Conservation (phyloP, 805 yeast species). For the Jamesozyma spencerorum region DNA sequence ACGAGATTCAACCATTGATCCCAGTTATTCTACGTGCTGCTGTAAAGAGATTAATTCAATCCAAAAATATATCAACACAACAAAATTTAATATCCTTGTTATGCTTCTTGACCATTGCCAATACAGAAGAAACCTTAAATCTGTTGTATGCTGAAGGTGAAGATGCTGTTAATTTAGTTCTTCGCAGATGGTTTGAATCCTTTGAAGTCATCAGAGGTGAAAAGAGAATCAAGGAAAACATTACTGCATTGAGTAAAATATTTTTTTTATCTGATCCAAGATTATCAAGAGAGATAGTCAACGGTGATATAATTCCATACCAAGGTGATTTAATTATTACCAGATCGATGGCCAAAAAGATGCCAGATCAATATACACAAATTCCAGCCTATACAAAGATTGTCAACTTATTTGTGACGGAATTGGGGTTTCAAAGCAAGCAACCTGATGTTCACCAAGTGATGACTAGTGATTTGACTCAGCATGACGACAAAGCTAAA, state of each 20-base stretch:
- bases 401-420: conserved; percentile 58
- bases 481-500: conserved; percentile 7
- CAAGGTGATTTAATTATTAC: conserved; percentile 61
- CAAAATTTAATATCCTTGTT: conserved; percentile 72
- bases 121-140: conserved; percentile 54
- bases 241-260: conserved; percentile 63
- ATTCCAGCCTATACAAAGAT: conserved; percentile 67
- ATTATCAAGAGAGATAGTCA: conserved; percentile 45
- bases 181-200: conserved; percentile 75
- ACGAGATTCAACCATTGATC: conserved; percentile 30
- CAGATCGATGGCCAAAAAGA: conserved; percentile 66
- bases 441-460: conserved; percentile 32
- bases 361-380: conserved; percentile 55
- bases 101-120: conserved; percentile 55
- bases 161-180: conserved; percentile 44
- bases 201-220: conserved; percentile 77
- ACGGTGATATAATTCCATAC: conserved; percentile 69
- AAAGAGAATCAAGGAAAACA: conserved; percentile 53
- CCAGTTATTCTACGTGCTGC: conserved; percentile 65
- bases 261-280: conserved; percentile 49
- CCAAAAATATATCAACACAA: conserved; percentile 61
- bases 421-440: conserved; percentile 54
- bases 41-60: conserved; percentile 51
- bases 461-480: conserved; percentile 24
- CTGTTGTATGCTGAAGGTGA: conserved; percentile 37